Base-by-base conservation (phyloP, 2,329 filamentous ascomycete species). In the Dactylellina haptotyla region DNA sequence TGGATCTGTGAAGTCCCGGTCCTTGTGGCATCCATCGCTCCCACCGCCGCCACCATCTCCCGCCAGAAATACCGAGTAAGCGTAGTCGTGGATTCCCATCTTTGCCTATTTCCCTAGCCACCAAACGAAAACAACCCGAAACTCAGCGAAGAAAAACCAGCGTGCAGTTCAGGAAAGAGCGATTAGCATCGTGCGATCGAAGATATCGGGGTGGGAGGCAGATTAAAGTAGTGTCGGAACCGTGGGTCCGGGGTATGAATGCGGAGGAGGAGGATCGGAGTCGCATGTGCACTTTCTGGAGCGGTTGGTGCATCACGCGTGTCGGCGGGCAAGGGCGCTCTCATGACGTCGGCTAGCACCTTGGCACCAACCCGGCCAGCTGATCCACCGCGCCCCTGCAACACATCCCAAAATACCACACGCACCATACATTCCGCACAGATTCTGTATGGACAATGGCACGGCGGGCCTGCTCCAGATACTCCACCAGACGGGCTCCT, bases 1-100 rank as follows among this genome's bases (percentile, higher is more conserved):
- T 81, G 80, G 50, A 79, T 80, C 23, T 70, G 76, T n/a, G 75
- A 77, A 67, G 79, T 77, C 63, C 80, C 80, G 63, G 67, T 74
- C 65, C 26, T 48, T 45, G 16, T 32, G 37, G 76, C 67, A 72
- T 16, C 20, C 45, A 25, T 57, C 45, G 12, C 20, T 51, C 8
- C 51, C 37, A 30, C 59, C 54, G n/a, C n/a, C n/a, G n/a, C 66
- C 67, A 9, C 58, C 66, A 32, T 59, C 66, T 43, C 37, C 48
- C 34, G 39, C 34, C 14, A 72, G 39, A 3, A 50, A 70, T 45
- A 76, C 75, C 32, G 75, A 75, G 43, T 62, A 69, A 28, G 76
- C 54, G 45, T 72, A 73, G 26, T 75, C 54, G 58, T 75, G 61
- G 18, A 72, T 18, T 18, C 59, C 67, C 67, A 72, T 70, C 57